Conservation (phyloP, 2,329 filamentous ascomycete genomes). For the Aspergillus spinulosporus region DNA sequence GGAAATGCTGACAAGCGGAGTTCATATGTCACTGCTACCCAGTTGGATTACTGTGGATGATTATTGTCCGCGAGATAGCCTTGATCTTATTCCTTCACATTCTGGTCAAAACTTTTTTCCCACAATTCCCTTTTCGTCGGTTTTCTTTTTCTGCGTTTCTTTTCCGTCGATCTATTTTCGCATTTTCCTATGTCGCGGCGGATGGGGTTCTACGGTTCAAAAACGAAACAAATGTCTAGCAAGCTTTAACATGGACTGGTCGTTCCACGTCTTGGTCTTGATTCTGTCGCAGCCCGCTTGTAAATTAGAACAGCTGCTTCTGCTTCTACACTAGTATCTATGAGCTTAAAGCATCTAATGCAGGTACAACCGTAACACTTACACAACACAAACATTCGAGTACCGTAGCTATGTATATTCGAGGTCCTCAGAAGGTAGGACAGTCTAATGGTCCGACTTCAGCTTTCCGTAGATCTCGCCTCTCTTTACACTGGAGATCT, state of each 20-base stretch:
- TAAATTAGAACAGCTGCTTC: conserved; percentile 19
- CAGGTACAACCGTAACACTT: conserved; percentile 2
- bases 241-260: conserved; percentile 9
- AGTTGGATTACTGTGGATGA: conserved; percentile 16
- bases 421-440: not conserved
- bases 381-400: not conserved
- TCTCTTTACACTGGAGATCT: not conserved
- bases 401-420: not conserved
- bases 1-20: conserved; percentile 15
- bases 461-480: not conserved
- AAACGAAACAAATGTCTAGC: conserved; percentile 13
- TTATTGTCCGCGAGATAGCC: conserved; percentile 19
- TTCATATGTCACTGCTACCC: conserved; percentile 6
- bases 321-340: not conserved
- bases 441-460: not conserved
- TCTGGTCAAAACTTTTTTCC: conserved; percentile 23
- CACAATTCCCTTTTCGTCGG: not conserved
- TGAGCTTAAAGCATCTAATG: conserved; percentile 6
- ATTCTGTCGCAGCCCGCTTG: conserved; percentile 16
- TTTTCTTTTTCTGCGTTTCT: conserved; percentile 24
- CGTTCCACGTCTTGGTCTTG: conserved; percentile 9
- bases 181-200: conserved; percentile 29
- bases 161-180: conserved; percentile 27
- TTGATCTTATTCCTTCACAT: conserved; percentile 3
- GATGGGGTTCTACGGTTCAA: conserved; percentile 16